phyloP scores from a whole-genome alignment of 805 yeast species.

The Lachancea quebecensis region DNA sequence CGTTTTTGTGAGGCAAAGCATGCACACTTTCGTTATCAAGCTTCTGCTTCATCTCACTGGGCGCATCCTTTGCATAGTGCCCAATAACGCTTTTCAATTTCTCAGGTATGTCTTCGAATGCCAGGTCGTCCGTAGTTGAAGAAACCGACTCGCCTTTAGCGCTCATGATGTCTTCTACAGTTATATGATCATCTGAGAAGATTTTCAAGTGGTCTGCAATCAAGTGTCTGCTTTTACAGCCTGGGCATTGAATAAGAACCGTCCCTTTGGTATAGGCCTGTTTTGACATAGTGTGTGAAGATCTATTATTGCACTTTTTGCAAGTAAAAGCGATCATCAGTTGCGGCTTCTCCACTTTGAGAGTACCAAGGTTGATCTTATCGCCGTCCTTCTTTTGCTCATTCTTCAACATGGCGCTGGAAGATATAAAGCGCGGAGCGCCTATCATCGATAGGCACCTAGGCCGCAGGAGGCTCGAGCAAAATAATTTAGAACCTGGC shows the following conservation, averaged over 20 bases:
- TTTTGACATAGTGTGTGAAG: slow-evolving; percentile 85
- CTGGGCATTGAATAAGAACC: slow-evolving; percentile 85
- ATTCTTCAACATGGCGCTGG: not conserved
- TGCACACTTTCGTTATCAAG: slow-evolving; percentile 18
- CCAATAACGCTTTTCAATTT: slow-evolving; percentile 39
- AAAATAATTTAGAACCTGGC: no score
- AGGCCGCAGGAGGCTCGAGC: no score
- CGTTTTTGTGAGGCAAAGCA: slow-evolving; percentile 10
- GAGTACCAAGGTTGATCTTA: slow-evolving; percentile 8
- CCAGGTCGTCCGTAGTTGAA: slow-evolving; percentile 58
- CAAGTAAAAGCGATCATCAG: slow-evolving; percentile 89
- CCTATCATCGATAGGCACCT: no score
- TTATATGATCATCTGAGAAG: slow-evolving; percentile 66
- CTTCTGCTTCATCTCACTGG: slow-evolving; percentile 32
- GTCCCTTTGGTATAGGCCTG: slow-evolving; percentile 87
- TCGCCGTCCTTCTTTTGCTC: not conserved
- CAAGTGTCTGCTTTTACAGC: slow-evolving; percentile 79
- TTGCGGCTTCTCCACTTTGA: slow-evolving; percentile 68
- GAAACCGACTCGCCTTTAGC: slow-evolving; percentile 73
- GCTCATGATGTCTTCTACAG: slow-evolving; percentile 69
- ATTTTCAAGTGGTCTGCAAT: slow-evolving; percentile 86
- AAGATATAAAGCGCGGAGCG: no score
- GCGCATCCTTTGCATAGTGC: slow-evolving; percentile 64
- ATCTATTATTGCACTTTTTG: slow-evolving; percentile 74
- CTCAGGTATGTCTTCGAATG: slow-evolving; percentile 36